Conservation (phyloP, 169 alveolate genomes). For the Cyclospora cayetanensis region DNA sequence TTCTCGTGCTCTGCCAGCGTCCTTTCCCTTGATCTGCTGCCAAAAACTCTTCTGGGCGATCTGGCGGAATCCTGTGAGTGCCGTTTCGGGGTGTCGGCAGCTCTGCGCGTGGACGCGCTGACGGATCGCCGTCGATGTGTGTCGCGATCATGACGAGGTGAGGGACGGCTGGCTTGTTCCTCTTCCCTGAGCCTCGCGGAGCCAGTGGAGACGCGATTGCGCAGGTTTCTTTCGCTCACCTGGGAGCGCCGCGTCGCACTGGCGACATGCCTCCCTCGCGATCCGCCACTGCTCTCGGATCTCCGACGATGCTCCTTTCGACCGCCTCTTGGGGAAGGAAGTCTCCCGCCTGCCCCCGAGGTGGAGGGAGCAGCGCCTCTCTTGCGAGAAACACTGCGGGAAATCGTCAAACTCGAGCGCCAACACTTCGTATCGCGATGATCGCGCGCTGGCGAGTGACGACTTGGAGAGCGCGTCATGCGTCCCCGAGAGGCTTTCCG, state of each 20-base stretch:
- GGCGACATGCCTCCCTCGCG: neutral
- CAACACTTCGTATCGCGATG: conserved; percentile 35
- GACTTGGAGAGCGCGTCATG: neutral
- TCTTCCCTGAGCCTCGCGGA: neutral
- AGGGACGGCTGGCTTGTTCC: neutral
- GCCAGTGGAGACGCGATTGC: neutral
- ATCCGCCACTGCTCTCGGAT: conserved; percentile 20
- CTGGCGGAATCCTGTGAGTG: neutral
- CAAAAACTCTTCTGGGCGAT: neutral
- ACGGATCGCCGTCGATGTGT: neutral
- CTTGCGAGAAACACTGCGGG: too few relatives aligned
- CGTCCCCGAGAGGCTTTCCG: neutral
- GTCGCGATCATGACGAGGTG: neutral
- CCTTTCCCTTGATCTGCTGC: conserved; percentile 27
- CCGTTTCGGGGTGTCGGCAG: neutral
- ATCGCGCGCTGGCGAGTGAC: neutral
- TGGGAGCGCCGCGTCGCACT: neutral
- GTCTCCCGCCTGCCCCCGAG: too few relatives aligned
- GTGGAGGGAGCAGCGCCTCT: too few relatives aligned
- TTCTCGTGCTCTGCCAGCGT: neutral
- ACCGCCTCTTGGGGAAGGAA: too few relatives aligned
- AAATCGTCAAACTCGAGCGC: too few relatives aligned
- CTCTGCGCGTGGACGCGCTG: conserved; percentile 11
- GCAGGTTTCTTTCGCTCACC: neutral
- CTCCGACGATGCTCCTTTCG: conserved; percentile 45